Conservation (phyloP, 495 filamentous ascomycete species). For the Melanomma pulvis-pyrius region DNA sequence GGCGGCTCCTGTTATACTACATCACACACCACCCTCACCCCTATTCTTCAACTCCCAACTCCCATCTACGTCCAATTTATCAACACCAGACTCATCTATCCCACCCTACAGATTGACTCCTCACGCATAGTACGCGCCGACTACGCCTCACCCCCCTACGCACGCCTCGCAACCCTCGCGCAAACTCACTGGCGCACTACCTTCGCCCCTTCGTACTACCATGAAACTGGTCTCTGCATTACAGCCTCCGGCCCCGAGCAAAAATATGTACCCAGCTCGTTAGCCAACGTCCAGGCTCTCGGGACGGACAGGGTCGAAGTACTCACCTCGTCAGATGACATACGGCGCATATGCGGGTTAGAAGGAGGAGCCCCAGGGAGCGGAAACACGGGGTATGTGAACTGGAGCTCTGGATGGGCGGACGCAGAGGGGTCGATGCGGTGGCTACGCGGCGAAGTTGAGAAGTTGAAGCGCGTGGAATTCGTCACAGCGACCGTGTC, state of each 20-base stretch:
- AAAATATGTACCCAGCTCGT: slow-evolving; percentile 68
- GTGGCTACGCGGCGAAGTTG: slow-evolving; percentile 58
- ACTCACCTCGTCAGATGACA: slow-evolving; percentile 50
- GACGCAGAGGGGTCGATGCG: slow-evolving; percentile 75
- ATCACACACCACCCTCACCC: background rate
- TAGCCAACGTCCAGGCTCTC: slow-evolving; percentile 61
- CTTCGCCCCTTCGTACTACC: slow-evolving; percentile 67
- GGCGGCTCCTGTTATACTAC: background rate
- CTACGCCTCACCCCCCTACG: slow-evolving; percentile 62
- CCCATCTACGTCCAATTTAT: background rate
- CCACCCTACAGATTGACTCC: slow-evolving; percentile 40
- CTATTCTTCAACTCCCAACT: background rate
- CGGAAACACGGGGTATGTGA: slow-evolving; percentile 77
- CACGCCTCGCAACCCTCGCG: slow-evolving; percentile 65
- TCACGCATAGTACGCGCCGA: slow-evolving; percentile 66
- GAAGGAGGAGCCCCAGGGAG: slow-evolving; percentile 52
- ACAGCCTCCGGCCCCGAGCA: slow-evolving; percentile 55
- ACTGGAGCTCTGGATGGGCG: slow-evolving; percentile 78
- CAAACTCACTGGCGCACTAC: slow-evolving; percentile 70
- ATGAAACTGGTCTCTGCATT: slow-evolving; percentile 73
- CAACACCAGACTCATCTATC: background rate
- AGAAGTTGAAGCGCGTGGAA: slow-evolving; percentile 60
- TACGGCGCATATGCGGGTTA: slow-evolving; percentile 53
- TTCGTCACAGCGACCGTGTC: slow-evolving; percentile 67
- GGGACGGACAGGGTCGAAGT: slow-evolving; percentile 34